Evolutionary conservation across 2,329 filamentous ascomycete species (phyloP).

Genomic region (Ophiostoma ulmi): DNA sequence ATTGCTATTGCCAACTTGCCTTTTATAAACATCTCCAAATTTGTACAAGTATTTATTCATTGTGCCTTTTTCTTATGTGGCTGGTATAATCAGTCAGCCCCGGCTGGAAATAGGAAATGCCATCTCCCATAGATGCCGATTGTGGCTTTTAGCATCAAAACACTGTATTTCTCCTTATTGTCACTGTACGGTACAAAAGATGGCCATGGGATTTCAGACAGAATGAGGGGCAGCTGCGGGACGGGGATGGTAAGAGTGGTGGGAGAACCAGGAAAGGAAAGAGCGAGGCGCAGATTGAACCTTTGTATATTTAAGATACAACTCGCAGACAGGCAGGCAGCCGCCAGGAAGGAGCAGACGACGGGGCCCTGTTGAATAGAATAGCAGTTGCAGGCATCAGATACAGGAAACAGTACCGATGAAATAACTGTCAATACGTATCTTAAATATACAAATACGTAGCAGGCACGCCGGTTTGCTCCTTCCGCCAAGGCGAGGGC

Average conservation of each 20-base stretch:
- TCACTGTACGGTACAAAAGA: neutral
- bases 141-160: neutral
- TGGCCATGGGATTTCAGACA: neutral
- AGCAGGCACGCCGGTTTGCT: conserved; percentile 4
- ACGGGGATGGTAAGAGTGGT: neutral
- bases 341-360: neutral
- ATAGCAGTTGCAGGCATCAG: neutral
- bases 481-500: conserved; percentile 11
- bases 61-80: neutral
- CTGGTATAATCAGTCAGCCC: neutral
- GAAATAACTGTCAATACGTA: neutral
- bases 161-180: neutral
- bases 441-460: neutral
- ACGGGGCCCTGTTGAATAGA: neutral
- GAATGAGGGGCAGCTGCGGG: conserved; percentile 10
- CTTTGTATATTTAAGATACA: too few species aligned
- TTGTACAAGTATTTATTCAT: neutral
- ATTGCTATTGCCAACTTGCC: neutral
- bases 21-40: neutral
- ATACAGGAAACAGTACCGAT: too few species aligned
- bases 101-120: neutral
- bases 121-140: too few species aligned
- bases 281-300: neutral
- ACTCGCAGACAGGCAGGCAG: too few species aligned
- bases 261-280: neutral